Evolutionary conservation across 345 rosid genomes (phyloP).

Genomic region (Ceriops zippeliana): DNA sequence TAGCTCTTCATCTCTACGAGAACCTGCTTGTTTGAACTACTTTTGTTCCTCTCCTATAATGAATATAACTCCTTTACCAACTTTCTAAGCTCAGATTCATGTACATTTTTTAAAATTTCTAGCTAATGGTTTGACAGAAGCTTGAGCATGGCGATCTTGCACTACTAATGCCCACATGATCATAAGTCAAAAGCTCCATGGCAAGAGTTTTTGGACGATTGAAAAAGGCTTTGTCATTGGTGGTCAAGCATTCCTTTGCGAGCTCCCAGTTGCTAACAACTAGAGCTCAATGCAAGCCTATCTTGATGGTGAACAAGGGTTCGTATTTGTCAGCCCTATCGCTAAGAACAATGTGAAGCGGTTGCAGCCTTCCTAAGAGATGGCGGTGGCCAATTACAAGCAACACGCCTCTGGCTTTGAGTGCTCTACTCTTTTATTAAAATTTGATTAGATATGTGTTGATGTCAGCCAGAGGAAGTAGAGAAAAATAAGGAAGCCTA

Average conservation of each 20-base stretch:
- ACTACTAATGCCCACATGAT: neutral
- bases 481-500: no score
- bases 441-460: no score
- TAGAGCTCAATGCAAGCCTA: neutral
- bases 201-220: neutral
- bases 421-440: neutral
- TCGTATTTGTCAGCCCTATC: neutral
- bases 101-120: neutral
- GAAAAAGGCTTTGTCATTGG: neutral
- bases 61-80: neutral
- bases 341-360: neutral
- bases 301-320: neutral
- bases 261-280: neutral
- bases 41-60: no score
- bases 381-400: neutral
- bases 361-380: neutral
- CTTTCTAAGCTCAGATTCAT: neutral
- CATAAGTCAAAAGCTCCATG: neutral
- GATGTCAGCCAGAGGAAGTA: no score
- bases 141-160: neutral
- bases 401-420: neutral
- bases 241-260: no score
- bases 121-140: neutral
- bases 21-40: no score
- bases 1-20: no score